Evolutionary conservation across 2,329 filamentous ascomycete genomes (phyloP), one percentile per base, ranked within the genome.

Genomic region (Zymoseptoria tritici): DNA sequence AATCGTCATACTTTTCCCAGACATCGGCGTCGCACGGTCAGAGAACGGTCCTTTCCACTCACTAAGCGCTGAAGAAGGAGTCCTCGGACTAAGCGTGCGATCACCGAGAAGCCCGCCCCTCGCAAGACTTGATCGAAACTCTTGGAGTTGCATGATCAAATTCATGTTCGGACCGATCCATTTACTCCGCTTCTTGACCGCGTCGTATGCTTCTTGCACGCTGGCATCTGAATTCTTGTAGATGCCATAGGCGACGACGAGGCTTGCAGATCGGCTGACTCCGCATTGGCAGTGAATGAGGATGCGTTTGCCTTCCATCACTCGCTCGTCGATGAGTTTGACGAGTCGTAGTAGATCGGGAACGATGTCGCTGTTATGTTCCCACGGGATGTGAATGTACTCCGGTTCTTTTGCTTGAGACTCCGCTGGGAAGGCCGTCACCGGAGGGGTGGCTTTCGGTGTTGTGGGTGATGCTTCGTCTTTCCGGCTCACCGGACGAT

Each of bases 101-200:
- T 72, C 68, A 8, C 65, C 63, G 49, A 73, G 60, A 3, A 71
- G 55, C 75, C 78, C 70, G 20, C 71, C 71, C 13, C 68, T 63
- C 11, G 68, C 63, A 3, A 73, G 80, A 76, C 69, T 81, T 71
- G 65, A 82, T 74, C 62, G 81, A 71, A 92, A 93, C 69, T 93
- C 89, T 72, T 92, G 89, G 54, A 95, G 78, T 66, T 90, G 91
- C 80, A 94, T 94, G 81, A 95, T 91, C 66, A 95, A 80, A 66
- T 90, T 90, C 90, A 95, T 95, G 73, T 95, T 95, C 0, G 90
- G 90, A 60, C 90, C 91, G 67, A 95, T 93, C 90, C 90, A 95
- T 70, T 82, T 85, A 73, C 90, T 94, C 75, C 88, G 88, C 57
- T 84, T 81, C 75, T 95, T 91, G 2, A 90, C 89, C 2, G 86